phyloP scores from a whole-genome alignment of 1,284 basidiomycete species.

The Waitea zeae region DNA sequence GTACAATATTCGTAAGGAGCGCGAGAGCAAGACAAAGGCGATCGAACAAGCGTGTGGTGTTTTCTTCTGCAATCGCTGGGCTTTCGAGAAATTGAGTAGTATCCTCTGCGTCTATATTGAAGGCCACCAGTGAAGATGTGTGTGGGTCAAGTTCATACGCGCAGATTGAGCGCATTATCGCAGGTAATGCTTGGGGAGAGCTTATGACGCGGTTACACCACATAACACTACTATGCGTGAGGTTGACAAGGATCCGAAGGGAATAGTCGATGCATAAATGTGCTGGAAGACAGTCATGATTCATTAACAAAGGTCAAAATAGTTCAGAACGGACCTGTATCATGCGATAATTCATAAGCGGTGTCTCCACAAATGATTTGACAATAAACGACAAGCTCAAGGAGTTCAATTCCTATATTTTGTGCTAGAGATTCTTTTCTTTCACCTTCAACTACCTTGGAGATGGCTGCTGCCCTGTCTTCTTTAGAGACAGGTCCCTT shows the following conservation, averaged over 20 bases:
- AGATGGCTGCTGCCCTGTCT: slow-evolving; percentile 4
- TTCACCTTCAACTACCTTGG: neutral
- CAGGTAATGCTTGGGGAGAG: slow-evolving; percentile 23
- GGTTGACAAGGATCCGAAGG: slow-evolving; percentile 47
- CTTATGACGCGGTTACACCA: slow-evolving; percentile 35
- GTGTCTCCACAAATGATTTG: neutral
- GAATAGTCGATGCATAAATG: too few species aligned
- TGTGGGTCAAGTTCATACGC: slow-evolving; percentile 12
- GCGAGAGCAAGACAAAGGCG: slow-evolving; percentile 52
- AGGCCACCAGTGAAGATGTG: slow-evolving; percentile 1
- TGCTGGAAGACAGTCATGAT: too few species aligned
- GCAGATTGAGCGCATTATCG: slow-evolving; percentile 25
- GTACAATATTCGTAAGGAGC: slow-evolving; percentile 53
- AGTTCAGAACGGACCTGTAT: slow-evolving; percentile 10
- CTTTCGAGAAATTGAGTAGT: slow-evolving; percentile 2
- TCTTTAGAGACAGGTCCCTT: slow-evolving; percentile 11
- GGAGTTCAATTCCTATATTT: neutral
- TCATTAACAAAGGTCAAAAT: slow-evolving; percentile 35
- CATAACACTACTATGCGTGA: slow-evolving; percentile 37
- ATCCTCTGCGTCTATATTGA: slow-evolving; percentile 6
- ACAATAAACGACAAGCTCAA: neutral
- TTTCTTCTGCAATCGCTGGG: slow-evolving; percentile 7
- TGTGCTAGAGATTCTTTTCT: neutral
- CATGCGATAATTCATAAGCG: neutral
- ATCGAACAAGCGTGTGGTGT: slow-evolving; percentile 25